Conservation (phyloP, 257 asterid genomes). For the Solanum arcanum region DNA sequence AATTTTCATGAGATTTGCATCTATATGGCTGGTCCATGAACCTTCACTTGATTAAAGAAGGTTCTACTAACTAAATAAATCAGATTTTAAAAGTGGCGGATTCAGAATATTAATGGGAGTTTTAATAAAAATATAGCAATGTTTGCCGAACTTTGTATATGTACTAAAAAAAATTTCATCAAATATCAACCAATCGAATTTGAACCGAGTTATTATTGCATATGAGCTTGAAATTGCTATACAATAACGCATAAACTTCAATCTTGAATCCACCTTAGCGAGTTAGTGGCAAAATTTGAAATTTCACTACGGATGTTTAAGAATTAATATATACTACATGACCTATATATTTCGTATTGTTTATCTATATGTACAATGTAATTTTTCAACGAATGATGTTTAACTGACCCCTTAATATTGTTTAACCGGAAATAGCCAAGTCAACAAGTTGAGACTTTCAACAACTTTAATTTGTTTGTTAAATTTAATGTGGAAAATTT, state of each 20-base stretch:
- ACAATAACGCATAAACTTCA: neutral
- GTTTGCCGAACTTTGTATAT: neutral
- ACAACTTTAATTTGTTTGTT: neutral
- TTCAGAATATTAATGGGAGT: neutral
- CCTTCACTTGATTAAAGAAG: neutral
- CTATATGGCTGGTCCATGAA: neutral
- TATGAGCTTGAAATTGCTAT: neutral
- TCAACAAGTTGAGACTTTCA: neutral
- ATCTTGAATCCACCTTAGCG: neutral
- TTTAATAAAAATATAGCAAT: too few relatives aligned
- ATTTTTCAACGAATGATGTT: neutral
- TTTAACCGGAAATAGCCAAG: too few relatives aligned
- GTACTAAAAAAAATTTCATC: too few relatives aligned
- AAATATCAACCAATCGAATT: too few relatives aligned
- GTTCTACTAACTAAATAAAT: neutral
- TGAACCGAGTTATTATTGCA: too few relatives aligned
- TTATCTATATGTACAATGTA: too few relatives aligned
- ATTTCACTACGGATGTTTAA: neutral
- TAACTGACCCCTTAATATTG: neutral
- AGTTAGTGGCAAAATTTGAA: neutral
- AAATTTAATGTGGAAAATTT: too few relatives aligned
- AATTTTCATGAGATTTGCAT: neutral
- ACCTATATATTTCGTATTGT: too few relatives aligned
- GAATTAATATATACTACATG: neutral
- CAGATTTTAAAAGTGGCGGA: neutral